Evolutionary conservation across 2,329 filamentous ascomycete genomes (phyloP).

Genomic region (Hortaea werneckii): DNA sequence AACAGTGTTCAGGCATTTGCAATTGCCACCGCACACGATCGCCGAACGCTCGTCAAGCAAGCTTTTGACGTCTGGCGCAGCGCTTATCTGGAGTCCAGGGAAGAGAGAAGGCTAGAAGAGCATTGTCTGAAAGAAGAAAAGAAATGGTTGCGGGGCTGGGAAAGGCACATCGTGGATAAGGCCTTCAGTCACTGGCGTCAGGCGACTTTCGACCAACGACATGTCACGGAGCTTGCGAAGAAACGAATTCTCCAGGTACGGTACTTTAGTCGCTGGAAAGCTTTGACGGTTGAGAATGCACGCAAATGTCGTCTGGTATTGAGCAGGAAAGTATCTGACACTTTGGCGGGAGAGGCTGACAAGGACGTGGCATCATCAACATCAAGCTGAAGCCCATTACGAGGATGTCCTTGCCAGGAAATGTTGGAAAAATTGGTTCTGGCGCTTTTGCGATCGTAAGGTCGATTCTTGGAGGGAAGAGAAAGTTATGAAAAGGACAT

Average conservation of each 20-base stretch:
- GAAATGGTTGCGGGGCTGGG: not conserved
- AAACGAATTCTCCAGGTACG: conserved; percentile 59
- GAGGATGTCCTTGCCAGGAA: conserved; percentile 20
- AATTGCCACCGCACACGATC: conserved; percentile 42
- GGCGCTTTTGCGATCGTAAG: conserved; percentile 11
- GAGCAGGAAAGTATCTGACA: conserved; percentile 43
- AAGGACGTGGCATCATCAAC: conserved; percentile 7
- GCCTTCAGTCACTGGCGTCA: conserved; percentile 61
- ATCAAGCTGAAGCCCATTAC: conserved; percentile 17
- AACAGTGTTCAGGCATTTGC: conserved; percentile 20
- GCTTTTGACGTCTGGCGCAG: conserved; percentile 43
- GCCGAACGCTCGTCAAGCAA: conserved; percentile 40
- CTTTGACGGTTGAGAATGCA: conserved; percentile 53
- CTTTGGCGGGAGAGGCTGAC: conserved; percentile 41
- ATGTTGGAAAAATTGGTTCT: conserved; percentile 15
- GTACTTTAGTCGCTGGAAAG: conserved; percentile 60
- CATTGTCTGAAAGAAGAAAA: conserved; percentile 4
- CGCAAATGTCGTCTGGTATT: conserved; percentile 43
- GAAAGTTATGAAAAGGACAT: conserved; percentile 10
- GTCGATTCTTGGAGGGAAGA: conserved; percentile 27
- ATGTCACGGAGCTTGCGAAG: conserved; percentile 56
- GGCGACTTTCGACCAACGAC: conserved; percentile 52
- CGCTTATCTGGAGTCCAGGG: conserved; percentile 3
- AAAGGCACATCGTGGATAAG: conserved; percentile 40
- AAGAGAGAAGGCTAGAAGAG: not conserved